Evolutionary conservation across 768 basidiomycete genomes (phyloP), one percentile per base, ranked within the genome.

Genomic region (Hypholoma sublateritium): DNA sequence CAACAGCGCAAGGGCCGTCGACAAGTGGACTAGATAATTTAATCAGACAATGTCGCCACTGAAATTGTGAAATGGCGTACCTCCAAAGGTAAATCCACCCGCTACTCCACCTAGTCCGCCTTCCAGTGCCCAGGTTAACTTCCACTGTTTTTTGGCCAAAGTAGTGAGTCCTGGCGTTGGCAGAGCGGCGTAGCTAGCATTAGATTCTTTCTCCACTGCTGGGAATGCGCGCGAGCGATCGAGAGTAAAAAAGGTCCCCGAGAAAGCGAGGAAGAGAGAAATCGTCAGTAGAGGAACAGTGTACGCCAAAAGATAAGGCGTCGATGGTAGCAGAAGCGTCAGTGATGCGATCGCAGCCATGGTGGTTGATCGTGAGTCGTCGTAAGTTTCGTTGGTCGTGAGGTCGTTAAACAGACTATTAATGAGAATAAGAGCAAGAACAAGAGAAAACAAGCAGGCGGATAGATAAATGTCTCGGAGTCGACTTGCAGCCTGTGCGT

Each of bases 191-290:
- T 71, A 73, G 8, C 50, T 64, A 57, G 43, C 56, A 5, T 53
- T 57, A 14, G 37, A 48, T 37, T 53, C 44, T n/a, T 43, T 37
- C 34, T 51, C 41, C 28, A 55, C 37, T 32, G 70, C 69, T 35
- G 82, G 76, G 62, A 90, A 88, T 6, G 82, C 78, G 37, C 85
- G 80, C 19, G 87, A 83, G 39, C 88, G 84, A 65, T 89, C 87
- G 48, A 90, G 78, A 16, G 81, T 88, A 19, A 89, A 73, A 68
- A 90, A 89, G 2, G 86, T 78, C n/a, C 88, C 87, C n/a, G 85
- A 74, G 64, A 88, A 85, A 6, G 80, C 81, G 36, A 86, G 72
- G 21, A 83, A 58, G 39, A 85, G 50, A 9, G 87, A 88, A 5
- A 84, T 57, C 3, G 83, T 66, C 32, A 89, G 73, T n/a, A 90